Base-by-base conservation (phyloP, 225 moss, liverwort and hornwort genomes). In the Rhytidiadelphus loreus region DNA sequence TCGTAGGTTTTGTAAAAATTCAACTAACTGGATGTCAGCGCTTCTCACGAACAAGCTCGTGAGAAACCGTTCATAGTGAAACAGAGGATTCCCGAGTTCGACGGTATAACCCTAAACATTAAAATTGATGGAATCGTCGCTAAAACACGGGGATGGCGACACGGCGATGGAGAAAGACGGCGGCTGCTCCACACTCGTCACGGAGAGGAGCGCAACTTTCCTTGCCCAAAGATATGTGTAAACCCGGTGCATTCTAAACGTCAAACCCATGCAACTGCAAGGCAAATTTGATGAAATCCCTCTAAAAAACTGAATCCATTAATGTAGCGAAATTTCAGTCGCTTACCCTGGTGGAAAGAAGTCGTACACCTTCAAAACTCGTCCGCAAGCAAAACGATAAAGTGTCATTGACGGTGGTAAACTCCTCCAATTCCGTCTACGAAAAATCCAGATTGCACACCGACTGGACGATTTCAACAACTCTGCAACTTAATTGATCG, bases 281-380 rank as follows among this genome's bases (percentile, higher is more conserved):
- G 76, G 77, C 77, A 87, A 70, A 28, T 19, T 12, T 37, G 26
- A 41, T 24, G 21, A 41, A 62, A 65, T 37, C 39, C 39, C 53
- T 11, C 75, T 32, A 13, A 22, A 33, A 41, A 70, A 80, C 26
- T 8, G 59, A 83, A 74, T 60, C 53, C 60, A 56, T 29, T 19
- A 18, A 24, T 13, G 71, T 30, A 50, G 58, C 66, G 74, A 37
- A 73, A 73, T 39, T 66, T 17, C 60, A 65, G 79, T 65, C n/a
- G 66, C 92, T 62, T 81, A 92, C 92, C 90, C 80, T 56, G 80
- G 88, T 61, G 68, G 80, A 80, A 86, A 86, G 46, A 86, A 86
- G 56, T 86, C 86, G 68, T 86, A 90, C 83, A 60, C 83, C 62
- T 88, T 66, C 88, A 69, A 41, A 75, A 75, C 83, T 88, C 88